phyloP scores from a whole-genome alignment of 2,329 filamentous ascomycete genomes.

The Pyrenophora teres region DNA sequence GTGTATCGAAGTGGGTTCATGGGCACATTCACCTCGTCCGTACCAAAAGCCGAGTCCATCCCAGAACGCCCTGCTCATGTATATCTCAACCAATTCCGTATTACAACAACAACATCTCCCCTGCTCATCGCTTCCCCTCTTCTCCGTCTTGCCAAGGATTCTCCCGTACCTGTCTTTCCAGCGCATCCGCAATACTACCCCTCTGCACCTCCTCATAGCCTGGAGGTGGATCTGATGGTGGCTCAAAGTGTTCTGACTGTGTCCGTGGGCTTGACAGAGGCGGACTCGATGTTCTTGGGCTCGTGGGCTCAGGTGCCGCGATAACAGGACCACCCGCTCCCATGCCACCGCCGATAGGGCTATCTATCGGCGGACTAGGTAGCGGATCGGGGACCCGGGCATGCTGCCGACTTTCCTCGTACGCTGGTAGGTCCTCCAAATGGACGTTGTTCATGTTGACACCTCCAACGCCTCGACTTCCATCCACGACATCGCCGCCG shows the following conservation, averaged over 20 bases:
- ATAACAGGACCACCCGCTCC: slow-evolving; percentile 21
- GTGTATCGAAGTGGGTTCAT: not conserved
- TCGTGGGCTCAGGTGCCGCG: slow-evolving; percentile 24
- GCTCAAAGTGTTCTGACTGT: slow-evolving; percentile 47
- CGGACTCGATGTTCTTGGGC: slow-evolving; percentile 36
- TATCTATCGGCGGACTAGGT: slow-evolving; percentile 26
- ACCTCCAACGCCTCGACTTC: slow-evolving; percentile 51
- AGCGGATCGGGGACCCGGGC: slow-evolving; percentile 39
- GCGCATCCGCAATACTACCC: slow-evolving; percentile 73
- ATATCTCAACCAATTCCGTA: slow-evolving; percentile 3
- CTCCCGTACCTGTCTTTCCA: slow-evolving; percentile 58
- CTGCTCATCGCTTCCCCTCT: slow-evolving; percentile 17
- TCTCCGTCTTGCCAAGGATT: slow-evolving; percentile 21
- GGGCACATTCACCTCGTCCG: not conserved
- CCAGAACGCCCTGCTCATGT: slow-evolving; percentile 38
- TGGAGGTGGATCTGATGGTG: slow-evolving; percentile 78
- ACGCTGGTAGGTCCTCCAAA: slow-evolving; percentile 85
- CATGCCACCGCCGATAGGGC: slow-evolving; percentile 9
- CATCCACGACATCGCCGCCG: slow-evolving; percentile 53
- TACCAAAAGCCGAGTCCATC: not conserved
- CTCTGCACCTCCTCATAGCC: slow-evolving; percentile 91
- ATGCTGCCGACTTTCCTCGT: slow-evolving; percentile 66
- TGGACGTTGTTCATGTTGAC: slow-evolving; percentile 69
- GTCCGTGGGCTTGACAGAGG: slow-evolving; percentile 31
- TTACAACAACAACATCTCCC: slow-evolving; percentile 1